Conservation (phyloP, 306 rosid genomes). For the Vigna radiata region DNA sequence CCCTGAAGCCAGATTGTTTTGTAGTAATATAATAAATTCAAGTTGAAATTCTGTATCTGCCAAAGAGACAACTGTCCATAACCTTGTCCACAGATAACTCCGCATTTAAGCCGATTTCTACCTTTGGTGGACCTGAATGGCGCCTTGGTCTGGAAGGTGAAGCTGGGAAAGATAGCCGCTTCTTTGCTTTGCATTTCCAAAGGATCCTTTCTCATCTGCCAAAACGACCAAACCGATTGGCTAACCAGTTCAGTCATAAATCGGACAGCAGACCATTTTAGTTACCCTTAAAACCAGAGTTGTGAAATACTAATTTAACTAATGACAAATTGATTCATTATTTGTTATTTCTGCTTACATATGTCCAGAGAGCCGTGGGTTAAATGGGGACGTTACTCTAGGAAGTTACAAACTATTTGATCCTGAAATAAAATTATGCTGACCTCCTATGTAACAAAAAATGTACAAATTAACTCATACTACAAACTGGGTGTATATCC, state of each 20-base stretch:
- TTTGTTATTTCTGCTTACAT: too few relatives aligned
- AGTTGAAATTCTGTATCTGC: too few relatives aligned
- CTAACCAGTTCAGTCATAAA: too few relatives aligned
- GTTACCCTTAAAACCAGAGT: too few relatives aligned
- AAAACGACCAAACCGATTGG: too few relatives aligned
- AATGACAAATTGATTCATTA: not conserved
- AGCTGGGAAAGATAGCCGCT: constrained; percentile 77
- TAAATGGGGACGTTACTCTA: not conserved
- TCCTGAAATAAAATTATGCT: too few relatives aligned
- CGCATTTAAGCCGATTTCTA: constrained; percentile 61
- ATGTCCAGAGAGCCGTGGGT: not conserved
- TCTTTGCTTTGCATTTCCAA: constrained; percentile 62
- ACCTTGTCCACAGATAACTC: constrained; percentile 58
- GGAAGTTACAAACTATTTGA: too few relatives aligned
- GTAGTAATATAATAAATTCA: too few relatives aligned
- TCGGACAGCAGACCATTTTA: too few relatives aligned
- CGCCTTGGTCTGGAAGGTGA: constrained; percentile 83
- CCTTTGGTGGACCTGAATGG: constrained; percentile 78
- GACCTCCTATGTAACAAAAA: too few relatives aligned
- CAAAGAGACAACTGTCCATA: constrained; percentile 42
- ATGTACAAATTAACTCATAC: not conserved
- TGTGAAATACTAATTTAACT: too few relatives aligned
- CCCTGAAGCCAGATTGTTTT: not conserved
- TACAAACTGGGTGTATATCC: not conserved
- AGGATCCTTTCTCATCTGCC: constrained; percentile 41